Conservation (phyloP, 495 filamentous ascomycete genomes). For the Penicillium longicatenatum region DNA sequence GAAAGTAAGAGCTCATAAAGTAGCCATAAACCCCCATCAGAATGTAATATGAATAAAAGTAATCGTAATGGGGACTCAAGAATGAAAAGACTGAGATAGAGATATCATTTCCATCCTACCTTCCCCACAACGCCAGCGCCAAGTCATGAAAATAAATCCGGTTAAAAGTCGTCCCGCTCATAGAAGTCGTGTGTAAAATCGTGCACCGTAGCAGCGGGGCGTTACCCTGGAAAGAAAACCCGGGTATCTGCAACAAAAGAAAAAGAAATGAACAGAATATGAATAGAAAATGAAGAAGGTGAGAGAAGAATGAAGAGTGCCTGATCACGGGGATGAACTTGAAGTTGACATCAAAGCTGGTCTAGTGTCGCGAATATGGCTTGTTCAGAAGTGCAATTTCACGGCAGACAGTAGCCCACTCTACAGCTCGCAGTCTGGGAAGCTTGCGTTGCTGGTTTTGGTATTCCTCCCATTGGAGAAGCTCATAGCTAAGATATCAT, state of each 20-base stretch:
- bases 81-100: slow-evolving; percentile 5
- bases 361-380: slow-evolving; percentile 65
- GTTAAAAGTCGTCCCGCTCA: slow-evolving; percentile 17
- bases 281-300: background rate
- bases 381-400: slow-evolving; percentile 96
- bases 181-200: slow-evolving; percentile 26
- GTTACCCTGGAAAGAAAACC: background rate
- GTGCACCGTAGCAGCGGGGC: slow-evolving; percentile 20
- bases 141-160: slow-evolving; percentile 7
- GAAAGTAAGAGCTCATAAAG: background rate
- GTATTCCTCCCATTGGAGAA: slow-evolving; percentile 93
- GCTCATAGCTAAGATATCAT: slow-evolving; percentile 44
- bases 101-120: slow-evolving; percentile 12
- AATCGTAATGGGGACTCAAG: background rate
- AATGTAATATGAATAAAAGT: too few species aligned
- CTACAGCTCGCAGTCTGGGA: slow-evolving; percentile 70
- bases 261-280: background rate
- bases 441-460: slow-evolving; percentile 44
- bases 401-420: slow-evolving; percentile 85
- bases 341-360: background rate
- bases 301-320: background rate
- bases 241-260: slow-evolving; percentile 5
- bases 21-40: too few species aligned
- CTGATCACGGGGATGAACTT: background rate
- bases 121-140: slow-evolving; percentile 25